phyloP scores from a whole-genome alignment of 305 asterid species.

The Fraxinus xanthoxyloides region DNA sequence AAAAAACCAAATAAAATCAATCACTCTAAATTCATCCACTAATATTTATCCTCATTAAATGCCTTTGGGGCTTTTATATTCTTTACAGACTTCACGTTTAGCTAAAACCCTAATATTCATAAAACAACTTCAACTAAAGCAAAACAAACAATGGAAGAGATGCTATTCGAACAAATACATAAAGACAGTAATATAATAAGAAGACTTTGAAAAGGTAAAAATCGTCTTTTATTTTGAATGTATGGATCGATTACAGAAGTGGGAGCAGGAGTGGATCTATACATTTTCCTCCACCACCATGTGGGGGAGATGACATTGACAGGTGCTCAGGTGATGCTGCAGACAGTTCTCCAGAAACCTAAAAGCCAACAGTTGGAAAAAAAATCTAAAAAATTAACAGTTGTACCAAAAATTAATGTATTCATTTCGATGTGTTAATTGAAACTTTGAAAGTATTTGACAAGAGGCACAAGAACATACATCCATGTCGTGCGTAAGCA shows the following conservation, averaged over 20 bases:
- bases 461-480: constrained; percentile 41
- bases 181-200: neutral
- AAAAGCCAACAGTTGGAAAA: constrained; percentile 16
- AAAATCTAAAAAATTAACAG: constrained; percentile 7
- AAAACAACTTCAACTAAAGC: neutral
- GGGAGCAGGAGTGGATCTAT: constrained; percentile 19
- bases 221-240: neutral
- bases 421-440: neutral
- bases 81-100: neutral
- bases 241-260: constrained; percentile 21
- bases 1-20: neutral
- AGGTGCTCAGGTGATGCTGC: constrained; percentile 95
- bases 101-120: neutral
- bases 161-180: neutral
- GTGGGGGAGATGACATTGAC: constrained; percentile 94
- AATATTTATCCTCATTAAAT: neutral
- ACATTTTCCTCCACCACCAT: constrained; percentile 69
- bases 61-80: neutral
- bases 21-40: neutral
- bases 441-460: neutral
- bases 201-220: neutral
- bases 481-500: constrained; percentile 91
- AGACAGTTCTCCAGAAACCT: constrained; percentile 97
- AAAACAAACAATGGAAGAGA: neutral
- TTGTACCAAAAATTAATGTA: neutral